These are phyloP conservation scores for Pichia sp. DNA, from an alignment of 1,139 yeast species.

Conservation along the genomic window DNA sequence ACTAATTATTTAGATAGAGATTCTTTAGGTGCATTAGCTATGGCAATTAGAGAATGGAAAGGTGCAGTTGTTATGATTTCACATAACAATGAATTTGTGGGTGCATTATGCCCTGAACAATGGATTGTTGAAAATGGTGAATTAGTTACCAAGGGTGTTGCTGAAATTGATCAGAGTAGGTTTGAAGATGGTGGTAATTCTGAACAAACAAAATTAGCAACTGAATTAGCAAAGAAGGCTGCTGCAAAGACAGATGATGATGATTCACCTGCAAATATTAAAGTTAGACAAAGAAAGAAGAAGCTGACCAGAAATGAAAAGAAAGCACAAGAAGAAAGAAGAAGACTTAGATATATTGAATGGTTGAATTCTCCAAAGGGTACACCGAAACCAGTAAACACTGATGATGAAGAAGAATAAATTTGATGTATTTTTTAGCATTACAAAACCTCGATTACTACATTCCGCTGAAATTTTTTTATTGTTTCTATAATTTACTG, in stretches of 20 bases:
- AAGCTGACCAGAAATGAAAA: conserved; percentile 94
- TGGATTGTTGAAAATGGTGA: conserved; percentile 95
- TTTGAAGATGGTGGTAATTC: conserved; percentile 63
- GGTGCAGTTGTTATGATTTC: conserved; percentile 99
- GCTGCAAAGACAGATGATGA: conserved; percentile 51
- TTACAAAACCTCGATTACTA: neutral
- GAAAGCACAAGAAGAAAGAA: conserved; percentile 85
- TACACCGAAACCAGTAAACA: conserved; percentile 87
- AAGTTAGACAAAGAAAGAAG: conserved; percentile 78
- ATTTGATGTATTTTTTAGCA: too few species aligned
- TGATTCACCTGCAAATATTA: conserved; percentile 93
- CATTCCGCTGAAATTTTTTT: conserved; percentile 8
- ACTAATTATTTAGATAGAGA: conserved; percentile 97
- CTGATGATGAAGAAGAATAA: conserved; percentile 69
- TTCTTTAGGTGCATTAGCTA: conserved; percentile 92
- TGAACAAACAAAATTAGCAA: conserved; percentile 36
- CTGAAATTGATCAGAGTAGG: conserved; percentile 66
- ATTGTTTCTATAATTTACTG: neutral
- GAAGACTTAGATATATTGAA: conserved; percentile 87
- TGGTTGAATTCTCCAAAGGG: conserved; percentile 98
- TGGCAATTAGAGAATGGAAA: conserved; percentile 95
- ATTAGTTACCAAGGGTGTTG: conserved; percentile 75
- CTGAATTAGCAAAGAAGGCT: conserved; percentile 37
- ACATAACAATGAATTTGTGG: conserved; percentile 93
- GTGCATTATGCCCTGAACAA: conserved; percentile 96